Percentiles rank a stretch among this genome's conserved stretches.
phyloP scores from a whole-genome alignment of 495 filamentous ascomycete genomes.

The Penicillium paradoxum region DNA sequence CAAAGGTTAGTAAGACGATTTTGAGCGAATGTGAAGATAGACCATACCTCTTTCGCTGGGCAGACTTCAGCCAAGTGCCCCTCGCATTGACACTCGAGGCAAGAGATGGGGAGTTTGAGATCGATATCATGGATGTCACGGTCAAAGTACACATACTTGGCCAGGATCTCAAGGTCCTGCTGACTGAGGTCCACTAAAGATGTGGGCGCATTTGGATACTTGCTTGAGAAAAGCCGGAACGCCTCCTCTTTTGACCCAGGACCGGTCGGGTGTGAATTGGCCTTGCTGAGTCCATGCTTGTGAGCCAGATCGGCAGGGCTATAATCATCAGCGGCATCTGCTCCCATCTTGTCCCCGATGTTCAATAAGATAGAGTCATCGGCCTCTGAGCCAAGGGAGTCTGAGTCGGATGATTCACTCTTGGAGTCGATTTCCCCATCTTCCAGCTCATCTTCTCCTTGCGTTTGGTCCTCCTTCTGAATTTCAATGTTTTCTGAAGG shows the following conservation, averaged over 20 bases:
- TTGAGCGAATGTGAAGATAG: neutral
- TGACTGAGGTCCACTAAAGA: slow-evolving; percentile 39
- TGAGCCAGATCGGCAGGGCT: slow-evolving; percentile 20
- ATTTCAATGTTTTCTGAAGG: neutral
- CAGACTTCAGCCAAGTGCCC: slow-evolving; percentile 46
- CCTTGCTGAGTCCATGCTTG: slow-evolving; percentile 1
- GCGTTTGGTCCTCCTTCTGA: too few species aligned
- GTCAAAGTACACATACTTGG: slow-evolving; percentile 48
- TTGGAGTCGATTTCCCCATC: slow-evolving; percentile 22
- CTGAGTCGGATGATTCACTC: slow-evolving; percentile 38
- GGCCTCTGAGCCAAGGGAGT: slow-evolving; percentile 32
- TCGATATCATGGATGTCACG: slow-evolving; percentile 57
- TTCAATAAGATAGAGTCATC: slow-evolving; percentile 44
- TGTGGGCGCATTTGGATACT: slow-evolving; percentile 34
- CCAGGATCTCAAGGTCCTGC: slow-evolving; percentile 40
- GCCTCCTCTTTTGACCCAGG: slow-evolving; percentile 35
- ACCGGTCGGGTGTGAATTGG: neutral
- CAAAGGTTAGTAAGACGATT: slow-evolving; percentile 4
- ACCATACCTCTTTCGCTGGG: slow-evolving; percentile 38
- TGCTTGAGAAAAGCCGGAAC: slow-evolving; percentile 29
- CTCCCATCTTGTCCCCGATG: slow-evolving; percentile 25
- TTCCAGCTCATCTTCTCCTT: slow-evolving; percentile 14
- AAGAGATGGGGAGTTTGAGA: slow-evolving; percentile 58
- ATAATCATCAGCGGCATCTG: slow-evolving; percentile 20
- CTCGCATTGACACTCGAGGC: slow-evolving; percentile 39